Percentiles rank a stretch among this genome's conserved stretches.
These are phyloP conservation scores for Thymus quinquecostatus DNA, from an alignment of 257 asterid species.

Conservation along the genomic window DNA sequence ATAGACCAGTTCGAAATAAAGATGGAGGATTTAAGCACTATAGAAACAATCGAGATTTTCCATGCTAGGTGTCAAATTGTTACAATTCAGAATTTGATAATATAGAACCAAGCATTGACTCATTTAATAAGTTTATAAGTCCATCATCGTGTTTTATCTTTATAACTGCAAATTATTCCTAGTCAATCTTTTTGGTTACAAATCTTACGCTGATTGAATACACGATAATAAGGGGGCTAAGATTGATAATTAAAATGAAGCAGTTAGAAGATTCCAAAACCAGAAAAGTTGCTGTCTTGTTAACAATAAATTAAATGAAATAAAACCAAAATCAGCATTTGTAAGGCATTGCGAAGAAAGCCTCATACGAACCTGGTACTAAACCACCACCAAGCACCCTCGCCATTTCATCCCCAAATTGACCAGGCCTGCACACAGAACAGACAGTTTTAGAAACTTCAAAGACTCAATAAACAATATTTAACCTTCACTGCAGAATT, in stretches of 20 bases:
- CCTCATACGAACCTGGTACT: conserved; percentile 67
- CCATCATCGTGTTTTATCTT: not conserved
- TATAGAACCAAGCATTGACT: not conserved
- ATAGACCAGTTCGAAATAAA: conserved; percentile 15
- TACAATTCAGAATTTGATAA: not conserved
- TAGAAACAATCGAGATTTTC: not conserved
- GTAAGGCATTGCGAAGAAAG: conserved; percentile 15
- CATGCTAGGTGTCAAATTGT: not conserved
- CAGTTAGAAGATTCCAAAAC: not conserved
- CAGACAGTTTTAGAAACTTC: not conserved
- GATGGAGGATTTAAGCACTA: conserved; percentile 5
- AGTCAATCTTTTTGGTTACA: not conserved
- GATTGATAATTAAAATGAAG: not conserved
- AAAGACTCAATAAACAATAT: not conserved
- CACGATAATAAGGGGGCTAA: not conserved
- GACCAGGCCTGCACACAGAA: conserved; percentile 61
- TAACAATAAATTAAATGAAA: not conserved
- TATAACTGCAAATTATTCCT: not conserved
- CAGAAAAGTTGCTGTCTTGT: not conserved
- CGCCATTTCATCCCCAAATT: conserved; percentile 91
- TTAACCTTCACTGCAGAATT: not conserved
- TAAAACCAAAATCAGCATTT: not conserved
- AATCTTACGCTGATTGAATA: not conserved
- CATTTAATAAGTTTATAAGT: not conserved
- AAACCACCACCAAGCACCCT: conserved; percentile 99